Base-by-base conservation (phyloP, 495 filamentous ascomycete genomes). In the Pyronema domesticum region DNA sequence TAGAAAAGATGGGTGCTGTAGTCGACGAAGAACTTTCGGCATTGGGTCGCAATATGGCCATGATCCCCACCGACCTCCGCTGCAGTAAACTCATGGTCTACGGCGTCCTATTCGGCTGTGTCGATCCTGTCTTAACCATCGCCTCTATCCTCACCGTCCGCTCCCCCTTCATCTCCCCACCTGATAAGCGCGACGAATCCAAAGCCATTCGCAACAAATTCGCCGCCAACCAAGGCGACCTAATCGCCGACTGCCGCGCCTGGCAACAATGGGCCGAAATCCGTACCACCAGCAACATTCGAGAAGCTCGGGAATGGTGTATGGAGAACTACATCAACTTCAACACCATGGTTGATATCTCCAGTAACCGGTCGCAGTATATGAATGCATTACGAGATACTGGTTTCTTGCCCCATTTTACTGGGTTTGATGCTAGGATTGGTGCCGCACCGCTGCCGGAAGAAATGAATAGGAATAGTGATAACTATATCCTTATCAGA, bases 71-170 rank as follows among this genome's bases (percentile, higher is more conserved):
- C 0, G 91, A 98, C 58, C 72, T 98, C 23, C 80, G 93, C 9
- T 94, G 86, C 66, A 83, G 83, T 15, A 98, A 98, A 68, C 76
- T 98, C 7, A 84, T 98, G 78, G 86, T 98, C 13, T 94, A 93
- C 59, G 93, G 91, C 13, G 83, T 86, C 1, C 89, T 87, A 43
- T 96, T 98, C 63, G 82, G 83, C 15, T 94, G 87, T 59, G 79
- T 96, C 13, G 85, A 94, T 59, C 75, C 89, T 43, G 85, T 81
- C 57, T 73, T 96, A 53, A 86, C 83, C n/a, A 88, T 98, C 58
- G 82, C 91, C 1, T 81, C 86, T 15, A 91, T 95, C 45, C 73
- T 96, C 6, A 94, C 86, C 39, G 78, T 84, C 35, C 81, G 79
- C 57, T 82, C 77, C 54, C 91, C 93, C 0, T 96, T 98, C 66